phyloP scores from a whole-genome alignment of 23 red algal species.

The Gracilariopsis chorda region DNA sequence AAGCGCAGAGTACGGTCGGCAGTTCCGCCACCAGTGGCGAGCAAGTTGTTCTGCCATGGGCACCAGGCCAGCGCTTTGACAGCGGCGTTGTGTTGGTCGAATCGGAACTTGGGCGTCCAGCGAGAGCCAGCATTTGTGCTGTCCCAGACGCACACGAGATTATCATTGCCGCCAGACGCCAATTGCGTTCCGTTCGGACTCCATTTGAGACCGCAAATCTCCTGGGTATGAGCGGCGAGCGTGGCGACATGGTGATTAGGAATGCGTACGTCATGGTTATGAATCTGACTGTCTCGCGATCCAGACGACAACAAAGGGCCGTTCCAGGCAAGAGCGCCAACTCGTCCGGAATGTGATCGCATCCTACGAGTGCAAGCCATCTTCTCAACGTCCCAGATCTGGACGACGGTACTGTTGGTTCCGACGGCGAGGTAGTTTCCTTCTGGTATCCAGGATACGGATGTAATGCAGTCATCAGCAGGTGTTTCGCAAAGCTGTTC shows the following conservation, averaged over 20 bases:
- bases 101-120: slow-evolving; percentile 43
- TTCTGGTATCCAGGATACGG: slow-evolving; percentile 89
- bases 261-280: slow-evolving; percentile 91
- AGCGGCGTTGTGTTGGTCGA: slow-evolving; percentile 90
- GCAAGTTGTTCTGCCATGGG: slow-evolving; percentile 94
- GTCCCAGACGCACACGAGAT: slow-evolving; percentile 94
- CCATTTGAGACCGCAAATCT: slow-evolving; percentile 99
- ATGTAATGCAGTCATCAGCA: slow-evolving; percentile 84
- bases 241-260: slow-evolving; percentile 79
- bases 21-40: slow-evolving; percentile 96
- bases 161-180: slow-evolving; percentile 98
- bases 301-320: slow-evolving; percentile 88
- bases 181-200: slow-evolving; percentile 88
- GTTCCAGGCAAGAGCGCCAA: slow-evolving; percentile 97
- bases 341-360: slow-evolving; percentile 81
- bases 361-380: slow-evolving; percentile 69
- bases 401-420: slow-evolving; percentile 75
- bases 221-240: slow-evolving; percentile 80
- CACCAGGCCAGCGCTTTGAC: slow-evolving; percentile 99
- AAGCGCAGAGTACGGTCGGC: slow-evolving; percentile 94
- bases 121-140: background rate
- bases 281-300: slow-evolving; percentile 85
- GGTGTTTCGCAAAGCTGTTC: slow-evolving; percentile 73
- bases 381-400: slow-evolving; percentile 91
- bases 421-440: slow-evolving; percentile 90